Base-by-base conservation (phyloP, 83 land plant species). In the Picea abies region DNA sequence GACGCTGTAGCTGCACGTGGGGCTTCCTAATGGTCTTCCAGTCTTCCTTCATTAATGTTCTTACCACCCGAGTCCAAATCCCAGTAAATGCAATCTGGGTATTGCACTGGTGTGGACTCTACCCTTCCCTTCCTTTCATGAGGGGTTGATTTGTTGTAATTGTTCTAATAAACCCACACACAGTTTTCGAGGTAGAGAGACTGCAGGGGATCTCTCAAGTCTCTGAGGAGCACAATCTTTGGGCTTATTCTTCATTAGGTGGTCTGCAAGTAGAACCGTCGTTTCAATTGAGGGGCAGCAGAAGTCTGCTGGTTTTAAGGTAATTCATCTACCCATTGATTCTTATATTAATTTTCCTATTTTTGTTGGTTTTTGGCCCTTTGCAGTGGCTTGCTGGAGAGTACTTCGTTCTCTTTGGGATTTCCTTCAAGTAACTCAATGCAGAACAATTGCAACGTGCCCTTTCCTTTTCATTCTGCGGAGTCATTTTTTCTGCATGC, bases 21-120 rank as follows among this genome's bases (percentile, higher is more conserved):
- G 77, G 58, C 77, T 7, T 73, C 77, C 77, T 44, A 73, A 44
- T 73, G 26, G 77, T 73, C 77, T 73, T 72, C 15, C 14, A 11
- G 14, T 52, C 58, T 10, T 73, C 58, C 32, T 29, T 29, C 32
- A 44, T 73, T 73, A 73, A 73, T 73, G 77, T 20, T 39, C 14
- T 39, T n/a, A 44, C 77, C 77, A 44, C 25, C 77, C 56, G 5
- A 4, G 7, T 35, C 37, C 22, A 35, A 17, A 14, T 19, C 7
- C 22, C 6, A 73, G 77, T 73, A 73, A 73, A 73, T 73, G 58
- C 49, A 73, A 39, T 20, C 52, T 44, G 2, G 9, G 56, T 49
- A 72, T n/a, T 5, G 47, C 11, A 19, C 4, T 19, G 47, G 56
- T n/a, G 77, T 39, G 77, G 52, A 44, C 22, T 17, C 2, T 35